Evolutionary conservation across 805 yeast species (phyloP), one percentile per base, ranked within the genome.

Genomic region (Scheffersomyces spartinae): DNA sequence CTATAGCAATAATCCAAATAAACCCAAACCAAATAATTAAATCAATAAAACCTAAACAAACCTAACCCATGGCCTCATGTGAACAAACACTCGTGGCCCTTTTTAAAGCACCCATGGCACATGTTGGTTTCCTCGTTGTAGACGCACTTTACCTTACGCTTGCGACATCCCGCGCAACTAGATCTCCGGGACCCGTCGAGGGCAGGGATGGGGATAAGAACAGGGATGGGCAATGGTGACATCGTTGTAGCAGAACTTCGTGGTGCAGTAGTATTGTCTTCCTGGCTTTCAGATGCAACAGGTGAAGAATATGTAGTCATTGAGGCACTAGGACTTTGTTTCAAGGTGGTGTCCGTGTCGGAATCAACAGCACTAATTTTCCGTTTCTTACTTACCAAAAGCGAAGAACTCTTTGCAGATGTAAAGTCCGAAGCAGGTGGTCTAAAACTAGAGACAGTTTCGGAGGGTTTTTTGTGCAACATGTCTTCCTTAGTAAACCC

Each of bases 401-500:
- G n/a, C n/a, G n/a, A n/a, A n/a, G n/a, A n/a, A n/a, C n/a, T n/a
- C n/a, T n/a, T n/a, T n/a, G n/a, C n/a, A n/a, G n/a, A n/a, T n/a
- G n/a, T n/a, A n/a, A n/a, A n/a, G n/a, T n/a, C n/a, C n/a, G n/a
- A n/a, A n/a, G n/a, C n/a, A n/a, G n/a, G n/a, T n/a, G n/a, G n/a
- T n/a, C n/a, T n/a, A n/a, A n/a, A n/a, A n/a, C n/a, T n/a, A n/a
- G n/a, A n/a, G n/a, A n/a, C n/a, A n/a, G n/a, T n/a, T n/a, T n/a
- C n/a, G n/a, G n/a, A n/a, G n/a, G n/a, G n/a, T n/a, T 47, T 53
- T 32, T 53, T 52, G 11, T 36, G 28, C 38, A 60, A 46, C 10
- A 71, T 68, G 39, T 73, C 81, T 34, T 69, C 71, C 42, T 74
- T 69, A 6, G 80, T 74, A 41, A 70, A 70, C 3, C 83, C 84